phyloP scores from a whole-genome alignment of 2,329 filamentous ascomycete species.

The Colletotrichum sp. region DNA sequence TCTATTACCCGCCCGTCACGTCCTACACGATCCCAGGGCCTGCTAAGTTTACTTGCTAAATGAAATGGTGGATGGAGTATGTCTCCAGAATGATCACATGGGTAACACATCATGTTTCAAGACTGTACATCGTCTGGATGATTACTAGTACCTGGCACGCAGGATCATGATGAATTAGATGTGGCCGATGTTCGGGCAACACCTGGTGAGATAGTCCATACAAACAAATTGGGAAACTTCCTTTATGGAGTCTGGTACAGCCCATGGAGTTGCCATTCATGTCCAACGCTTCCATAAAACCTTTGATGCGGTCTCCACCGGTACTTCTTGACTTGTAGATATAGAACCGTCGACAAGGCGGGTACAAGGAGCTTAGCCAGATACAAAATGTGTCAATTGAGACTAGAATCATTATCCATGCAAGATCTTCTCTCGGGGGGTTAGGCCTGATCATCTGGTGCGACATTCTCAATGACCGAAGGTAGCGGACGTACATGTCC shows the following conservation, averaged over 20 bases:
- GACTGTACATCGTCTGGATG: neutral
- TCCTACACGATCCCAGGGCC: slow-evolving; percentile 31
- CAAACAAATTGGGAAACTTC: accelerated
- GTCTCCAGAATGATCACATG: neutral
- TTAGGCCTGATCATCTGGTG: accelerated
- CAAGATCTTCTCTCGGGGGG: neutral
- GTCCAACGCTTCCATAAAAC: accelerated
- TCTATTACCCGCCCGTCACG: slow-evolving; percentile 34
- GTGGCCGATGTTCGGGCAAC: neutral
- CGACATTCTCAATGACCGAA: neutral
- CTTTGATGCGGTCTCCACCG: neutral
- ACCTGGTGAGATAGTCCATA: neutral
- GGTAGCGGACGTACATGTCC: neutral
- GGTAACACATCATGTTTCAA: neutral
- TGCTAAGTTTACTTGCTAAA: slow-evolving; percentile 26
- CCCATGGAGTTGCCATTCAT: accelerated
- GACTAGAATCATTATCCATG: neutral
- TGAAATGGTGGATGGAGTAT: neutral
- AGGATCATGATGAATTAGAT: neutral
- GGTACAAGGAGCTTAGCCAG: neutral
- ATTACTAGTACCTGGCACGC: neutral
- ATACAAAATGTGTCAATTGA: neutral
- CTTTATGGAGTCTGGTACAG: neutral
- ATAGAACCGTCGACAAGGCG: neutral
- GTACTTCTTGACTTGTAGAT: neutral